Evolutionary conservation across 129 eudicot species (phyloP).

Genomic region (Tagetes patula): DNA sequence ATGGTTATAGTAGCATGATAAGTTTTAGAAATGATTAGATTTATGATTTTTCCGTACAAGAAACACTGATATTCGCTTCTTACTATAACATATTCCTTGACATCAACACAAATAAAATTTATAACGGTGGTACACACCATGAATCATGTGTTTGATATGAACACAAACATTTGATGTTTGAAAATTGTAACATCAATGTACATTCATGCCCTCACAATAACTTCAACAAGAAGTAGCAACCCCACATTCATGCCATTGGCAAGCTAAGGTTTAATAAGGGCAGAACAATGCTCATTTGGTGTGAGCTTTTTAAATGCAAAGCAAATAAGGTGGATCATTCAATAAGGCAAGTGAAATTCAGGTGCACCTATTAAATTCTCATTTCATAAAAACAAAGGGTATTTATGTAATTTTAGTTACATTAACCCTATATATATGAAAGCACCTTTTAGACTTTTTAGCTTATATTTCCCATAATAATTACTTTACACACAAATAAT

Average conservation of each 20-base stretch:
- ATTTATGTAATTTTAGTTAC: conserved; percentile 16
- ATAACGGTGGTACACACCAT: background rate
- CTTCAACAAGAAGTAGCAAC: conserved; percentile 33
- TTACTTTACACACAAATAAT: conserved; percentile 42
- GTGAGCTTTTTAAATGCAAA: conserved; percentile 48
- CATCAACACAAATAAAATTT: background rate
- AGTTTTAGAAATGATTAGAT: background rate
- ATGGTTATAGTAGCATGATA: background rate
- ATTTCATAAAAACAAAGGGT: conserved; percentile 29
- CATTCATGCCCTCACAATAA: conserved; percentile 29
- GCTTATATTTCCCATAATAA: conserved; percentile 34
- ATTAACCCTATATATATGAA: conserved; percentile 32
- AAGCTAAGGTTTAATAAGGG: conserved; percentile 37
- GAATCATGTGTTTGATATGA: conserved; percentile 2
- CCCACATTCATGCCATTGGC: conserved; percentile 46
- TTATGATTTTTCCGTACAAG: background rate
- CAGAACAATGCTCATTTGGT: conserved; percentile 49
- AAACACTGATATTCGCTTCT: background rate
- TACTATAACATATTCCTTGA: background rate
- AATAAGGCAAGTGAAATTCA: conserved; percentile 42
- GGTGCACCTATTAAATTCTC: conserved; percentile 37
- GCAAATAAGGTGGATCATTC: conserved; percentile 45
- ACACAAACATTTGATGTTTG: background rate
- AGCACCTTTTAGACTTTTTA: conserved; percentile 38
- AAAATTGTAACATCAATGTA: conserved; percentile 3